Evolutionary conservation across 805 yeast genomes (phyloP), one percentile per base, ranked within the genome.

Genomic region (Saturnispora besseyi): DNA sequence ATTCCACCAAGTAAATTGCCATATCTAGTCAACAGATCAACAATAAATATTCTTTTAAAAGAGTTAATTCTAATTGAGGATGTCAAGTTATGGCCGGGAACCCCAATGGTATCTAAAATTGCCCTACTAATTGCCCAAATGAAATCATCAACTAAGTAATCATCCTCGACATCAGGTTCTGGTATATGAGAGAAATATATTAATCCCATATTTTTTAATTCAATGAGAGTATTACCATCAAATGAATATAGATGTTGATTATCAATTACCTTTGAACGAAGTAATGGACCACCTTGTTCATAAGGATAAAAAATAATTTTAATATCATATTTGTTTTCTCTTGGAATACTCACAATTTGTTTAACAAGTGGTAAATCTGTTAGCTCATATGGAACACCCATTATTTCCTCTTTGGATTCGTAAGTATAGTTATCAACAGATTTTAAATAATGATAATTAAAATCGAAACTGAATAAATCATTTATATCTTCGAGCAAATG

Each of bases 271-370:
- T 53, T 54, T 11, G 51, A 34, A 11, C 50, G 31, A 10, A 63
- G 49, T 2, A 18, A 26, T 9, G 57, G 59, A 21, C 55, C 59
- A 18, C 56, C 62, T 29, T 56, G 49, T 1, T 51, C 55, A 33
- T 56, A 57, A 8, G 69, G 68, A 45, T 59, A 64, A 41, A 54
- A 59, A 1, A 59, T 37, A 13, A 62, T 46, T 38, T 55, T 48
- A 6, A 59, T 10, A 3, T 24, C 32, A 13, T 46, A 21, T 2
- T 50, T 43, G 18, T 24, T 32, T 18, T 4, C 11, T 11, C 29
- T 28, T 4, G 42, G 42, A 9, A n/a, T 13, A 13, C 22, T 31
- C 3, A 42, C 7, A 13, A 54, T 52, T 9, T 48, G 30, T 6
- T 54, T 41, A 18, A 65, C 43, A 9, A 52, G 47, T 0, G 66